Evolutionary conservation across 176 grass and related monocot genomes (phyloP).

Genomic region (Hordeum vulgare): DNA sequence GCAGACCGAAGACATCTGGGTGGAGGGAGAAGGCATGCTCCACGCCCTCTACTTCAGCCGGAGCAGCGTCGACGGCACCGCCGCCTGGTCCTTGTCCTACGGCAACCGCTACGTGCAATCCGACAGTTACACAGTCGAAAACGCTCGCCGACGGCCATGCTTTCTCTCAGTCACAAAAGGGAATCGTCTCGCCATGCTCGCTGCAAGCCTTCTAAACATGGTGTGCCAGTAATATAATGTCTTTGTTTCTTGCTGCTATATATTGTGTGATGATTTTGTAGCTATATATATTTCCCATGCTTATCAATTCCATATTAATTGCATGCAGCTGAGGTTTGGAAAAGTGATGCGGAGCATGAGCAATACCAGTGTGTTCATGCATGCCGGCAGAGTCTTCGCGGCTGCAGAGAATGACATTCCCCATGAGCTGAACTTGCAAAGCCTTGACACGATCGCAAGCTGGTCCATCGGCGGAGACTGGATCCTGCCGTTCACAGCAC

Average conservation of each 20-base stretch:
- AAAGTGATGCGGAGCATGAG: not conserved
- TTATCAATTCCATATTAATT: not conserved
- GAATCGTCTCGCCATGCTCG: not conserved
- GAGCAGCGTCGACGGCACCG: not conserved
- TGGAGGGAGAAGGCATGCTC: constrained; percentile 28
- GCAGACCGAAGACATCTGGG: not conserved
- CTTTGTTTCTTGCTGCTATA: not conserved
- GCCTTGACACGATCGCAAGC: not conserved
- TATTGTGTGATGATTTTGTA: too few relatives aligned
- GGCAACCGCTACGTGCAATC: constrained; percentile 14
- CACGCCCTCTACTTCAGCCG: constrained; percentile 14
- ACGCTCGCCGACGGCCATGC: not conserved
- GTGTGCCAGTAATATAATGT: not conserved
- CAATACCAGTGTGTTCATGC: constrained; percentile 28
- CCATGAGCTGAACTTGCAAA: not conserved
- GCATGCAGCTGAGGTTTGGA: constrained; percentile 22
- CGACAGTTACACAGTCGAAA: not conserved
- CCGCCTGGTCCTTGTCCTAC: not conserved
- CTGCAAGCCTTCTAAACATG: not conserved
- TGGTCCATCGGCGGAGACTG: not conserved
- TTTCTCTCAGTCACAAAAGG: not conserved
- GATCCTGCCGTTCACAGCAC: constrained; percentile 12
- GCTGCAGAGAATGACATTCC: not conserved
- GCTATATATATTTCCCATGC: not conserved
- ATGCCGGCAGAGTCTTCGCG: not conserved